Base-by-base conservation (phyloP, 768 basidiomycete genomes). In the Boletus rufocinnamomeus region DNA sequence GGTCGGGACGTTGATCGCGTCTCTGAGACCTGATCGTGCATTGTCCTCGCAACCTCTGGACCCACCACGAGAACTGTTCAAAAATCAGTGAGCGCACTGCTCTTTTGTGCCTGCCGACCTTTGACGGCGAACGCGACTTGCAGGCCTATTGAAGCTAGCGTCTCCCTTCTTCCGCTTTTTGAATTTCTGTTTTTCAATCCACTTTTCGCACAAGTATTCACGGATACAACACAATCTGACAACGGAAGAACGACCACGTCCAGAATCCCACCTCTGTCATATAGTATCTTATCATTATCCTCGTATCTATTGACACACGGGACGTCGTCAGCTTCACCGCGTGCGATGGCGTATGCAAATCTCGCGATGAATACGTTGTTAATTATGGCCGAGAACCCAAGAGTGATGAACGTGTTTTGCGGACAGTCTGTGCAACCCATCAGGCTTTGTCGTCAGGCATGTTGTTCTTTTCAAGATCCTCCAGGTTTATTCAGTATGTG, bases 221-320 rank as follows among this genome's bases (percentile, higher is more conserved):
- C 80, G 48, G 76, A 80, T 17, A 69, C 72, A 43, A 54, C 77
- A 7, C 68, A 71, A 7, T 43, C 72, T 23, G 62, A 61, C 10
- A 68, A 68, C 2, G 74, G 68, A n/a, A 66, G 59, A 54, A 62
- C 65, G n/a, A 50, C 55, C 38, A 32, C 37, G 9, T 47, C 59
- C 17, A 68, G 41, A 54, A 67, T 69, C 7, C 63, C 78, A 0
- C 78, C 80, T 6, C 69, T 81, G 11, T 71, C 79, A 2, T 75
- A 79, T 61, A 81, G 80, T 13, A 67, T 86, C 13, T 64, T 89
- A 47, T 80, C 83, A 5, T 67, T 88, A 52, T 81, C 84, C 2
- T 88, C 87, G 0, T 89, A 89, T 72, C 64, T 89, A 49, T 71
- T 88, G 53, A 81, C 85, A 2, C 88, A 90, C 66, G 87, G 87